Conservation (phyloP, 176 grass and related monocot species). For the Guadua angustifolia region DNA sequence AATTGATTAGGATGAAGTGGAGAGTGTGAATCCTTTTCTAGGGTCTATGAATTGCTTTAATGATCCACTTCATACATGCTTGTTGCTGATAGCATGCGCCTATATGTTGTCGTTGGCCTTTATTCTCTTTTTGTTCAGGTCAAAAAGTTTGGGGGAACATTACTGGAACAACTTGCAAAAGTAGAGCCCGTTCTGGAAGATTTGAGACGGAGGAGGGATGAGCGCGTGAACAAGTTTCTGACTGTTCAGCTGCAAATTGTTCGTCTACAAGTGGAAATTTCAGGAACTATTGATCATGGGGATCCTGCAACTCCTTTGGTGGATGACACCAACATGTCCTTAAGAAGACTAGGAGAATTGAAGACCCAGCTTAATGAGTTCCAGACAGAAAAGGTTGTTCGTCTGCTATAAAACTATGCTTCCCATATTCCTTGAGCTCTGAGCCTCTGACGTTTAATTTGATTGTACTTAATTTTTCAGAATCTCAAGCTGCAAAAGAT, state of each 20-base stretch:
- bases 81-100: conserved; percentile 1
- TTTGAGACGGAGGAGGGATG: conserved; percentile 69
- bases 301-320: conserved; percentile 48
- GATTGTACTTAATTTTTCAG: conserved; percentile 53
- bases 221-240: conserved; percentile 64
- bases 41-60: conserved; percentile 49
- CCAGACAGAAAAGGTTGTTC: conserved; percentile 75
- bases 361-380: conserved; percentile 67
- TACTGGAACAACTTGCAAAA: conserved; percentile 71
- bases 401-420: conserved; percentile 5
- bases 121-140: conserved; percentile 48
- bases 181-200: conserved; percentile 69
- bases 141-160: conserved; percentile 65
- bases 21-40: conserved; percentile 71
- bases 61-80: background rate
- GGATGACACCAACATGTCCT: conserved; percentile 67
- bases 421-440: background rate
- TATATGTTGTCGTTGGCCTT: background rate
- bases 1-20: conserved; percentile 71
- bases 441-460: conserved; percentile 21
- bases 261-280: conserved; percentile 68
- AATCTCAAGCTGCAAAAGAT: conserved; percentile 75
- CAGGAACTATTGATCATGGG: conserved; percentile 62
- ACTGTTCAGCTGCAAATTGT: conserved; percentile 62
- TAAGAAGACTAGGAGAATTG: conserved; percentile 60